Percentiles rank a stretch among this genome's conserved stretches.
phyloP scores from a whole-genome alignment of 257 asterid species.

The Thymus mandschuricus region DNA sequence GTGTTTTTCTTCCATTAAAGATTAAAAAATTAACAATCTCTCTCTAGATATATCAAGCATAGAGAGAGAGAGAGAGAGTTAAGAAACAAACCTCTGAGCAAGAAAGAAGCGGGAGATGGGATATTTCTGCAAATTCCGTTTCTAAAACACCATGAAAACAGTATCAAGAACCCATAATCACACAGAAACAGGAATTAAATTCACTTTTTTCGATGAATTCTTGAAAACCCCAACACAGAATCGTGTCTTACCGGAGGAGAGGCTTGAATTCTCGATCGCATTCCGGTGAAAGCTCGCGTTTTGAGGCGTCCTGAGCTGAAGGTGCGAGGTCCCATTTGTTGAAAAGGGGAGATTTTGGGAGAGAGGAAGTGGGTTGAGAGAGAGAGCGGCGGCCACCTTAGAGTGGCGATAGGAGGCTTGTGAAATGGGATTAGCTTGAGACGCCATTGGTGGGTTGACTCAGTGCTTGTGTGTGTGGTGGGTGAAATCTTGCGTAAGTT shows the following conservation, averaged over 20 bases:
- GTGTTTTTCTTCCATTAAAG: background rate
- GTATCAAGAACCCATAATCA: conserved; percentile 24
- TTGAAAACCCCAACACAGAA: background rate
- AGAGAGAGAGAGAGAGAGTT: background rate
- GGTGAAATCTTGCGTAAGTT: background rate
- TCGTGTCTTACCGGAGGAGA: conserved; percentile 47
- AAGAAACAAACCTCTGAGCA: conserved; percentile 69
- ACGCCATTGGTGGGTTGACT: conserved; percentile 46
- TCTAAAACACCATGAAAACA: conserved; percentile 35
- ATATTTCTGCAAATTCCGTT: conserved; percentile 36
- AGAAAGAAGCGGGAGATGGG: conserved; percentile 67
- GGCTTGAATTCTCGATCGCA: conserved; percentile 43
- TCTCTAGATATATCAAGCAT: background rate
- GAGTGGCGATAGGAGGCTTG: conserved; percentile 28
- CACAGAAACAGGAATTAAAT: background rate
- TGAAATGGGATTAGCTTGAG: conserved; percentile 48
- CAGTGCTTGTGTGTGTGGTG: background rate
- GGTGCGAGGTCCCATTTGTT: conserved; percentile 36
- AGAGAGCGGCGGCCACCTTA: conserved; percentile 27
- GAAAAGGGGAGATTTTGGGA: conserved; percentile 40
- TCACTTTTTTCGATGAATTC: background rate
- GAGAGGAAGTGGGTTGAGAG: conserved; percentile 31
- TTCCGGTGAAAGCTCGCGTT: conserved; percentile 26
- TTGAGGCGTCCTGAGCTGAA: conserved; percentile 27
- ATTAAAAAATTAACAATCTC: background rate